Conservation (phyloP, 352 stramenopile genomes). For the Globisporangium middletonii region DNA sequence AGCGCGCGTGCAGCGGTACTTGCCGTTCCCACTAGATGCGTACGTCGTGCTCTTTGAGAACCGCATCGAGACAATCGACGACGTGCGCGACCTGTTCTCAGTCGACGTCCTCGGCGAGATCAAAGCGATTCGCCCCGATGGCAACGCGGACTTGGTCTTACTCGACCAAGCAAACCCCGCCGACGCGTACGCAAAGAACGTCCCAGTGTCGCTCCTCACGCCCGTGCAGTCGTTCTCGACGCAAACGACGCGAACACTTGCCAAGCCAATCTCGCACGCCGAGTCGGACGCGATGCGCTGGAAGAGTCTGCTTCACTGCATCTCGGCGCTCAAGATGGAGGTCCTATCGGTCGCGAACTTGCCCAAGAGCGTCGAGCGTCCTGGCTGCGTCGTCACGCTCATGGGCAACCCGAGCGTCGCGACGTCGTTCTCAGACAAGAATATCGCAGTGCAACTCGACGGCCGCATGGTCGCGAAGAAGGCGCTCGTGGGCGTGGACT, state of each 20-base stretch:
- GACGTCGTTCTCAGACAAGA: conserved; percentile 2
- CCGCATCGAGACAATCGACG: conserved; percentile 45
- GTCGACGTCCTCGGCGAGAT: conserved; percentile 52
- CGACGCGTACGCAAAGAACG: conserved; percentile 18
- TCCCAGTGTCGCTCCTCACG: conserved; percentile 24
- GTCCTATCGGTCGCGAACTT: conserved; percentile 43
- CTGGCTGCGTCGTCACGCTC: conserved; percentile 41
- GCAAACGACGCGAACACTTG: conserved; percentile 28
- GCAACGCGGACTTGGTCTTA: conserved; percentile 46
- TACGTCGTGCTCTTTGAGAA: conserved; percentile 60
- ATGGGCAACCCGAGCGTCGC: conserved; percentile 24
- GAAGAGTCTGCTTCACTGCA: conserved; percentile 25
- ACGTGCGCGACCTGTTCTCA: conserved; percentile 54
- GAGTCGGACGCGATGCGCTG: conserved; percentile 18
- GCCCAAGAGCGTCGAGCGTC: conserved; percentile 20
- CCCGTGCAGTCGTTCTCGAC: conserved; percentile 41
- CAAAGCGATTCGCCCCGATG: conserved; percentile 37
- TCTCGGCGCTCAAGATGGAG: conserved; percentile 37
- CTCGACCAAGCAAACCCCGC: conserved; percentile 5
- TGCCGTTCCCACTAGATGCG: conserved; percentile 34
- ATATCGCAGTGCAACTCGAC: conserved; percentile 10
- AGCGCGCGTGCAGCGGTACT: conserved; percentile 43
- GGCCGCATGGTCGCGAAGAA: conserved; percentile 24
- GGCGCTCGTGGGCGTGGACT: conserved; percentile 8
- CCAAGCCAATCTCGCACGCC: conserved; percentile 20